Evolutionary conservation across 176 grass and related monocot genomes (phyloP).

Genomic region (Oryza coarctata): DNA sequence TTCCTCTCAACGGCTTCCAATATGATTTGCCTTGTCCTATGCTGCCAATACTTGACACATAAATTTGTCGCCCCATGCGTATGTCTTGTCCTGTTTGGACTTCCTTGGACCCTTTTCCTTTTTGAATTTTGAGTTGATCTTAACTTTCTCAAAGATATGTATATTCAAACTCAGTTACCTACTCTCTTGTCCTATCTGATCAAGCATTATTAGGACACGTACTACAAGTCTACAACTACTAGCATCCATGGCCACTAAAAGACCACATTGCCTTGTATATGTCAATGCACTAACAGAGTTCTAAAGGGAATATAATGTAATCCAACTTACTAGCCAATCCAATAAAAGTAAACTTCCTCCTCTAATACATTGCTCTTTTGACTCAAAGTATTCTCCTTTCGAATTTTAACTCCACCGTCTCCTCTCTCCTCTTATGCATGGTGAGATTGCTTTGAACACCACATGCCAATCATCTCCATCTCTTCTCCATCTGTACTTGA

Average conservation of each 20-base stretch:
- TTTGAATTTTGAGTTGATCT: background rate
- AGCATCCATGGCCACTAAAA: background rate
- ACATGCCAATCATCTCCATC: no score
- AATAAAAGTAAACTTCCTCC: no score
- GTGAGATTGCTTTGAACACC: no score
- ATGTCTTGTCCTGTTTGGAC: background rate
- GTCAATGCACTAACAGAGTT: background rate
- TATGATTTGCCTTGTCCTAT: conserved; percentile 19
- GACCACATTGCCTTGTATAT: background rate
- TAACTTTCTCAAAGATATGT: background rate
- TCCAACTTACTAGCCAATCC: background rate
- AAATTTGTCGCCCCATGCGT: background rate
- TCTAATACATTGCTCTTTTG: no score
- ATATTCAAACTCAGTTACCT: background rate
- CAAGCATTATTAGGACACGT: background rate
- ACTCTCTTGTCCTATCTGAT: background rate
- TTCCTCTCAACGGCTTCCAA: conserved; percentile 21
- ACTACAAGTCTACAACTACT: background rate
- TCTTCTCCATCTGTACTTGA: no score
- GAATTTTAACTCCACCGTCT: no score
- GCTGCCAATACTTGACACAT: background rate
- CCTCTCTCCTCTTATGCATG: no score
- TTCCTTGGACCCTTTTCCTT: background rate
- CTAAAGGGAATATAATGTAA: background rate
- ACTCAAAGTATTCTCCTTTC: no score